Percentiles rank a stretch among this genome's conserved stretches.
Evolutionary conservation across 1,139 yeast species (phyloP).

Genomic region (Yamadazyma siamensis): DNA sequence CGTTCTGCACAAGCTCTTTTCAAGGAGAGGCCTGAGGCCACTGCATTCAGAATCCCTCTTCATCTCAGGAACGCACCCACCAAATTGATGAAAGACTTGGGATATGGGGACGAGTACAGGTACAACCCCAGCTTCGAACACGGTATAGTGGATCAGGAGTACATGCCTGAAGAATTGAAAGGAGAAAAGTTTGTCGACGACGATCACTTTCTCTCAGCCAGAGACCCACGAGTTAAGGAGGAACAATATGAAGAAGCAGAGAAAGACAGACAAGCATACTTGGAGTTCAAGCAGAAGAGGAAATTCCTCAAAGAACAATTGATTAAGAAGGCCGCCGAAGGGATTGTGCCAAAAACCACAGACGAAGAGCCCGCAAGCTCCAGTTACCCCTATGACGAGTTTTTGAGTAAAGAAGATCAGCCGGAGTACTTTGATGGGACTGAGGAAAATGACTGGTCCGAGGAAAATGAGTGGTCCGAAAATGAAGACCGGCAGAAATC

Average conservation of each 20-base stretch:
- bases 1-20: slow-evolving; percentile 59
- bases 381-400: slow-evolving; percentile 31
- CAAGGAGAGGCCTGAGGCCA: slow-evolving; percentile 58
- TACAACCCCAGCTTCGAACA: slow-evolving; percentile 78
- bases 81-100: slow-evolving; percentile 78
- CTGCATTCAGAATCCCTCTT: slow-evolving; percentile 64
- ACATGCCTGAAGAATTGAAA: slow-evolving; percentile 54
- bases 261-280: slow-evolving; percentile 24
- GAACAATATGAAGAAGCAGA: slow-evolving; percentile 20
- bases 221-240: slow-evolving; percentile 25
- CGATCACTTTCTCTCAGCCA: slow-evolving; percentile 29
- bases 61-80: slow-evolving; percentile 96
- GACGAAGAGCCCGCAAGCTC: slow-evolving; percentile 6
- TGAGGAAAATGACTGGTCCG: slow-evolving; percentile 30
- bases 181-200: slow-evolving; percentile 35
- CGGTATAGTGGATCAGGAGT: slow-evolving; percentile 72
- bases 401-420: slow-evolving; percentile 33
- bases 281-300: slow-evolving; percentile 22
- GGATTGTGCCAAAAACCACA: neutral
- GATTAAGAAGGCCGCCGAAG: slow-evolving; percentile 7
- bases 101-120: slow-evolving; percentile 80
- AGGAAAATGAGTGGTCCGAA: slow-evolving; percentile 34
- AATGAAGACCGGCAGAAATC: no score
- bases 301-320: slow-evolving; percentile 12
- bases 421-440: slow-evolving; percentile 39